Base-by-base conservation (phyloP, 2,329 filamentous ascomycete genomes). In the Orbilia quercus region DNA sequence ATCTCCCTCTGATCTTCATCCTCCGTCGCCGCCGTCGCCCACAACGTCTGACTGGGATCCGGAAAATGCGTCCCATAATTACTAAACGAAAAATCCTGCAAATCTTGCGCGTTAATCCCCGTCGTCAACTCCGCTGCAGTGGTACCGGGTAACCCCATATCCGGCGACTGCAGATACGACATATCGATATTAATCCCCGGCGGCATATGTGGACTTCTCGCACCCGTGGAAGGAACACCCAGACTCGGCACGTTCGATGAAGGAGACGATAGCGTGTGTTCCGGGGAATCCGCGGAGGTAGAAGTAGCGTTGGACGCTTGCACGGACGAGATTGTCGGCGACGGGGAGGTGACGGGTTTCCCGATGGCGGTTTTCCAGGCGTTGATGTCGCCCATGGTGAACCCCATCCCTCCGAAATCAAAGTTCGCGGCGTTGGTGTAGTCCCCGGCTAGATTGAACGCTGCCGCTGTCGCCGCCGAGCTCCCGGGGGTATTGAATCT, bases 341-440 rank as follows among this genome's bases (percentile, higher is more conserved):
- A 72, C 4, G 67, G 53, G 42, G 57, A 2, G 31, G 14, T 2
- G 16, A 20, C 4, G 57, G 20, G 9, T 38, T 28, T n/a, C 42
- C 44, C 23, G 42, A 42, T 14, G 34, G 51, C 7, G 34, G 31
- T 50, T 23, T n/a, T 53, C 34, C 59, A 60, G 11, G 54, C 47
- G 22, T 38, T 48, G 11, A 65, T 36, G 47, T 65, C 48, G 4
- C 34, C 34, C 7, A 47, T 18, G 16, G 16, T 12, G 50, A 65
- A 65, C 18, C 55, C 60, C 36, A 65, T 55, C 12, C 38, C 38
- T 5, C 59, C 65, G 20, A 72, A 72, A 23, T 72, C 67, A 18
- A 65, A 65, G 23, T 72, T 72, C 9, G 67, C 67, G 6, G 67
- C 67, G 14, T 72, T 72, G 38, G 44, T 53, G 45, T 72, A 72